phyloP scores from a whole-genome alignment of 805 yeast genomes.

The Starmerella sirachaensis region DNA sequence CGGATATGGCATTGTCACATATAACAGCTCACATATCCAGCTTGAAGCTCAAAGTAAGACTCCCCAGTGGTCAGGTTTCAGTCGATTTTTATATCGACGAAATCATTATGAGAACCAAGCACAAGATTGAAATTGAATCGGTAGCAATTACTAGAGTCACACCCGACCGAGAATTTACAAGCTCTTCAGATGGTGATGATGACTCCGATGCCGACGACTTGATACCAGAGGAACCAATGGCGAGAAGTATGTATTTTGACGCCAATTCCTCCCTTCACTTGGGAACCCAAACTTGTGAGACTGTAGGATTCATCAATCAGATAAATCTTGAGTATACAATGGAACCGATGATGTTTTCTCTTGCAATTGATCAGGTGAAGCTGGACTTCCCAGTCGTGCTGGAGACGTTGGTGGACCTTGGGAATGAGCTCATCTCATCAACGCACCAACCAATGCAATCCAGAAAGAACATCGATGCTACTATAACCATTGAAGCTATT shows the following conservation, averaged over 20 bases:
- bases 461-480: too few species aligned
- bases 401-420: slow-evolving; percentile 2
- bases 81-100: slow-evolving; percentile 7
- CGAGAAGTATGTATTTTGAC: slow-evolving; percentile 12
- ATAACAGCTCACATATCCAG: slow-evolving; percentile 20
- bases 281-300: too few species aligned
- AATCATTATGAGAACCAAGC: slow-evolving; percentile 7
- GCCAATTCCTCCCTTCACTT: slow-evolving; percentile 1
- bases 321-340: slow-evolving; percentile 4
- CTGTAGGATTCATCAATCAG: slow-evolving; percentile 10
- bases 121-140: slow-evolving; percentile 10
- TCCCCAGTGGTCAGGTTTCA: background rate
- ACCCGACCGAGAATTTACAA: too few species aligned
- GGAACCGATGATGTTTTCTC: slow-evolving; percentile 4
- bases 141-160: slow-evolving; percentile 3
- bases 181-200: too few species aligned
- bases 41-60: slow-evolving; percentile 1
- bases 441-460: too few species aligned
- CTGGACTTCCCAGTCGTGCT: slow-evolving; percentile 10
- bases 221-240: too few species aligned
- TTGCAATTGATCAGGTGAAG: slow-evolving; percentile 5
- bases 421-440: slow-evolving; percentile 8
- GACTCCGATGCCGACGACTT: background rate
- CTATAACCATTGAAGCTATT: slow-evolving; percentile 1
- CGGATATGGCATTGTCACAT: slow-evolving; percentile 31